These are phyloP conservation scores for Amanita rubescens DNA, from an alignment of 768 basidiomycete genomes.

Conservation along the genomic window DNA sequence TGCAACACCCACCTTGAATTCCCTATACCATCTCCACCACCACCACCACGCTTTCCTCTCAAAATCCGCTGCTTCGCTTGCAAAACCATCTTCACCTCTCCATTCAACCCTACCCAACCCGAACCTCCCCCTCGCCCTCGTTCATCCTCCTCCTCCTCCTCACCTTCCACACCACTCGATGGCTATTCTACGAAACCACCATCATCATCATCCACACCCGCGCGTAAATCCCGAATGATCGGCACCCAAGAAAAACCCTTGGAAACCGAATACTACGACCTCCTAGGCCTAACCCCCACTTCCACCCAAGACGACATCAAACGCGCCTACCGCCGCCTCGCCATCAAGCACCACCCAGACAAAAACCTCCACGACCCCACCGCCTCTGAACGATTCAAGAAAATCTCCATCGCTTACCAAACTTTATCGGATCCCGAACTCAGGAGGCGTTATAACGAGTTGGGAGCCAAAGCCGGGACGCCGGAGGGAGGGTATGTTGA, in stretches of 20 bases:
- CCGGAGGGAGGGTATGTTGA: constrained; percentile 85
- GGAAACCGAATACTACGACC: constrained; percentile 88
- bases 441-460: constrained; percentile 86
- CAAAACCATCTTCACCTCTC: constrained; percentile 33
- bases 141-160: not conserved
- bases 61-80: constrained; percentile 69
- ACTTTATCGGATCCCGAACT: constrained; percentile 72
- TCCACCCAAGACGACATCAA: constrained; percentile 84
- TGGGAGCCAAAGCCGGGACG: constrained; percentile 76
- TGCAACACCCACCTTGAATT: constrained; percentile 62
- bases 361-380: constrained; percentile 84
- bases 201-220: constrained; percentile 16
- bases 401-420: constrained; percentile 86
- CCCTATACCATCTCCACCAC: constrained; percentile 50
- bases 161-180: not conserved
- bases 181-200: constrained; percentile 9
- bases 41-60: constrained; percentile 50
- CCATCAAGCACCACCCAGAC: constrained; percentile 89
- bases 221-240: constrained; percentile 64
- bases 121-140: not conserved
- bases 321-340: constrained; percentile 83
- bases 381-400: constrained; percentile 85
- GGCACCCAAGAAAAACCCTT: constrained; percentile 84
- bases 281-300: constrained; percentile 65
- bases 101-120: not conserved